phyloP scores from a whole-genome alignment of 805 yeast genomes.

The Candida khao-thaluensis region DNA sequence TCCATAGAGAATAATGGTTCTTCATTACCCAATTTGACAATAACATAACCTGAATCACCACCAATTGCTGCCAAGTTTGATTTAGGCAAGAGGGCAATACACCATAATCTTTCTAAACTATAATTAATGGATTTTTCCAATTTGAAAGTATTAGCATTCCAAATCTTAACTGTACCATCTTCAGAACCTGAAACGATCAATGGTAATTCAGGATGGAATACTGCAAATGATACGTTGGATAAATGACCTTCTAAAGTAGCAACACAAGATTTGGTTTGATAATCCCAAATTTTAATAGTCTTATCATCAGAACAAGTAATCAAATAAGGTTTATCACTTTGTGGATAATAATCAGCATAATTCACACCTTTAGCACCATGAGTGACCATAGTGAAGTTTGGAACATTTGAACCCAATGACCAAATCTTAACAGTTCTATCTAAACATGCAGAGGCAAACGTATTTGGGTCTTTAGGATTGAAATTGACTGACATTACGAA shows the following conservation, averaged over 20 bases:
- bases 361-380: slow-evolving; percentile 94
- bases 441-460: slow-evolving; percentile 95
- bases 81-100: slow-evolving; percentile 70
- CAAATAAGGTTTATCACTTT: slow-evolving; percentile 94
- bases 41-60: slow-evolving; percentile 91
- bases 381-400: slow-evolving; percentile 89
- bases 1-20: slow-evolving; percentile 95
- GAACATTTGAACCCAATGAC: slow-evolving; percentile 83
- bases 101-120: slow-evolving; percentile 96
- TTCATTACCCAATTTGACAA: slow-evolving; percentile 86
- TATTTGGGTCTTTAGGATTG: slow-evolving; percentile 96
- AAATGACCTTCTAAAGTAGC: slow-evolving; percentile 94
- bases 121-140: slow-evolving; percentile 88
- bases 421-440: slow-evolving; percentile 97
- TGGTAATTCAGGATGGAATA: slow-evolving; percentile 97
- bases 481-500: slow-evolving; percentile 92
- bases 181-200: slow-evolving; percentile 94
- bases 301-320: slow-evolving; percentile 90
- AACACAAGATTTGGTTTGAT: slow-evolving; percentile 93
- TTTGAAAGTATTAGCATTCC: slow-evolving; percentile 94
- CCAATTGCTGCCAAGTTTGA: slow-evolving; percentile 87
- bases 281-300: slow-evolving; percentile 90
- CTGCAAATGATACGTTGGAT: slow-evolving; percentile 93
- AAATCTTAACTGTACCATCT: slow-evolving; percentile 89
- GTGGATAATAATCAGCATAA: slow-evolving; percentile 95